Base-by-base conservation (phyloP, 768 basidiomycete genomes). In the Kwoniella sp. region DNA sequence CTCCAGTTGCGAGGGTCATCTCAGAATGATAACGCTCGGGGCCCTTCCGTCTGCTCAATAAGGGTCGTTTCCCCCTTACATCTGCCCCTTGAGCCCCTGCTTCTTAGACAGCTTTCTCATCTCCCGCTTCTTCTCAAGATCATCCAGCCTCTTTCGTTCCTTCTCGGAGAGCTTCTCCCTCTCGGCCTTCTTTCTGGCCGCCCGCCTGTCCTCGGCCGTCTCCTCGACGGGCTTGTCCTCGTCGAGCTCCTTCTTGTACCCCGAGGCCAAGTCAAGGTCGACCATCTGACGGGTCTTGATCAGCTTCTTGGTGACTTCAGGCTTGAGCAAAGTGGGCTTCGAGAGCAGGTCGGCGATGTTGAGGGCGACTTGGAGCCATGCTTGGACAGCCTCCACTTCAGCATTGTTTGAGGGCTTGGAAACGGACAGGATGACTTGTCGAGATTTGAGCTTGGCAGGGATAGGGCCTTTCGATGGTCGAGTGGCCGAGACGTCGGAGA, bases 401-500 rank as follows among this genome's bases (percentile, higher is more conserved):
- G 84, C 82, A 0, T 84, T 28, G 29, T 85, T 47, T 4, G 56
- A 81, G 4, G 90, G 90, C 22, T 86, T 81, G 31, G 77, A 76
- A 55, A 94, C 82, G 47, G 85, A 86, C 57, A 96, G 84, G 57
- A 91, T 85, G 73, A 95, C 84, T 71, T 89, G 91, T 74, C 92
- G 90, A 72, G 87, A 84, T 66, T 85, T 85, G 48, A 86, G 80
- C 54, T 83, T 80, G 41, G 86, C 78, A 4, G 85, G 73, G 48
- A 88, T 64, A 0, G 87, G 85, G 1, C 82, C 77, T 30, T 69
- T 67, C 0, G 73, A 65, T 0, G 93, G 93, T 60, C 90, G 87
- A 25, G 84, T 84, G 58, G 87, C 84, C 8, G 93, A 91, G 74
- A 92, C 90, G 83, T 96, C 93, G 26, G 93, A 92, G 59, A 93